A percentile compares a stretch with the other conserved stretches of the same genome.
Conservation (phyloP, 768 basidiomycete genomes). For the Sarcomyxa edulis region DNA sequence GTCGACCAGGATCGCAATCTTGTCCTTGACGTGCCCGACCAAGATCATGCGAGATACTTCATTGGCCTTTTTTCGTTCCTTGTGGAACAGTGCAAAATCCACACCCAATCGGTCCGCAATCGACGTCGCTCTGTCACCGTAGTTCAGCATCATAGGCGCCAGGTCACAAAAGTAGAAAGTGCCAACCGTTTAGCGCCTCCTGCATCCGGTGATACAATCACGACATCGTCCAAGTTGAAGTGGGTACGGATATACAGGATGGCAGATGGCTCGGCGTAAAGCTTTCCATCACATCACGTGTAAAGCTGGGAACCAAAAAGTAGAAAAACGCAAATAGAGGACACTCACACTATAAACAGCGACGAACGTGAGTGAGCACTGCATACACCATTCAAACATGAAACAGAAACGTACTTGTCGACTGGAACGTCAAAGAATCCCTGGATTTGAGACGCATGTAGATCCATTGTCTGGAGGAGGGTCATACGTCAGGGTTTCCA, state of each 20-base stretch:
- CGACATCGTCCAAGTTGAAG: conserved; percentile 78
- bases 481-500: not conserved
- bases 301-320: conserved; percentile 15
- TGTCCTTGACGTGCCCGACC: conserved; percentile 89
- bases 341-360: conserved; percentile 41
- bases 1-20: conserved; percentile 92
- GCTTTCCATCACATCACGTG: conserved; percentile 34
- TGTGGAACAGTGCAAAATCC: conserved; percentile 98
- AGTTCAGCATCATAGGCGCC: conserved; percentile 6
- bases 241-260: conserved; percentile 92
- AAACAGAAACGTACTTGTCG: conserved; percentile 79
- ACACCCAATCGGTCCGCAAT: conserved; percentile 95
- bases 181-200: conserved; percentile 96
- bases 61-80: conserved; percentile 96
- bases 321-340: conserved; percentile 11
- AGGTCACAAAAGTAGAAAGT: too few relatives aligned
- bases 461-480: conserved; percentile 83
- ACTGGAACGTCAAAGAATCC: conserved; percentile 99
- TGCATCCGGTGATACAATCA: conserved; percentile 97
- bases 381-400: conserved; percentile 2
- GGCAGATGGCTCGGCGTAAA: conserved; percentile 94
- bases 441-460: conserved; percentile 98
- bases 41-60: conserved; percentile 93
- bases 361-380: conserved; percentile 4
- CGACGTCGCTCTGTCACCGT: conserved; percentile 78